Percentiles rank a stretch among this genome's conserved stretches.
Evolutionary conservation across 805 yeast species (phyloP).

Genomic region (Myxozyma neotropica): DNA sequence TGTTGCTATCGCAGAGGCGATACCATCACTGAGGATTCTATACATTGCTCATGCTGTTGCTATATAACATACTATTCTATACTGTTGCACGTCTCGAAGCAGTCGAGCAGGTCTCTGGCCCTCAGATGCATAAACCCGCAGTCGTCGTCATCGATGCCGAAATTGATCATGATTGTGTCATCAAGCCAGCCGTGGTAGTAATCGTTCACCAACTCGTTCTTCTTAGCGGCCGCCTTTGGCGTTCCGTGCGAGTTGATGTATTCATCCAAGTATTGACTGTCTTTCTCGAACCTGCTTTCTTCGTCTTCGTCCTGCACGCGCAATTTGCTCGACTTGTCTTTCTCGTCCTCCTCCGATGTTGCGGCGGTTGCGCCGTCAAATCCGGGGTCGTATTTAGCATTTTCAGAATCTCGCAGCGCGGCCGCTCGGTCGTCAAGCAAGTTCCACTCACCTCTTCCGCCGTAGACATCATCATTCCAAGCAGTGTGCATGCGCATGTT

Average conservation of each 20-base stretch:
- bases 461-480: constrained; percentile 25
- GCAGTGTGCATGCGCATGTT: constrained; percentile 1
- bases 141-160: constrained; percentile 24
- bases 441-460: constrained; percentile 23
- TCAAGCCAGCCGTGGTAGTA: constrained; percentile 31
- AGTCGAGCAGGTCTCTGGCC: constrained; percentile 27
- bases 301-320: too few species aligned
- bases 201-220: constrained; percentile 20
- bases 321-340: too few species aligned
- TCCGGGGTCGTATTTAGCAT: background rate
- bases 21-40: too few species aligned
- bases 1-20: too few species aligned
- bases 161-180: constrained; percentile 20
- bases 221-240: background rate
- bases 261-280: background rate
- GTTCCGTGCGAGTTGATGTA: background rate
- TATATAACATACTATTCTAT: background rate
- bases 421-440: constrained; percentile 16
- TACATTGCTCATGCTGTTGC: background rate
- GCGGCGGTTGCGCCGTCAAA: background rate
- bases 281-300: too few species aligned
- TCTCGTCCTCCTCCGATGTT: background rate
- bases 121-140: constrained; percentile 14
- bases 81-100: background rate
- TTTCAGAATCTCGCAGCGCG: background rate